These are phyloP conservation scores for Coemansia sp. DNA, from an alignment of 192 early-diverging fungal genomes.

Conservation along the genomic window DNA sequence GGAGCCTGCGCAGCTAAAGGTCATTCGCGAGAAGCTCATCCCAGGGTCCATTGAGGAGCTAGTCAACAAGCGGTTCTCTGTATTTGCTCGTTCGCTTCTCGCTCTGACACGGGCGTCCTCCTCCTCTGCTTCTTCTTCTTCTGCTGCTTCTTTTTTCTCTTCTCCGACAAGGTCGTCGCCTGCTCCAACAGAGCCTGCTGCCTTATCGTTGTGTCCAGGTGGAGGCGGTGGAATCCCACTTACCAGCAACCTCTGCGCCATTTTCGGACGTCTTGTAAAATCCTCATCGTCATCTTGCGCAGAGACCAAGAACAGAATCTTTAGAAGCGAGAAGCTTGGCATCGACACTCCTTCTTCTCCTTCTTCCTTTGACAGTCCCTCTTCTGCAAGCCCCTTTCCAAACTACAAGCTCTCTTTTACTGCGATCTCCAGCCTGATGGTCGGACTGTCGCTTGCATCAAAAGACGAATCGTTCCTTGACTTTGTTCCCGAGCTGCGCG, in stretches of 20 bases:
- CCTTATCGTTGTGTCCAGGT: not conserved
- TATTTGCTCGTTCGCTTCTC: conserved; percentile 16
- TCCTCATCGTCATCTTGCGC: conserved; percentile 3
- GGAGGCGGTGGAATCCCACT: conserved; percentile 30
- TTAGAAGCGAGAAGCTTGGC: not conserved
- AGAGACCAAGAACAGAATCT: not conserved
- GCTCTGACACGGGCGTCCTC: not conserved
- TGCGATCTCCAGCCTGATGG: conserved; percentile 36
- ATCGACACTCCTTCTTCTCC: not conserved
- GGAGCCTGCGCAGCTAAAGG: conserved; percentile 10
- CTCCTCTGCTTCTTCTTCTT: not conserved
- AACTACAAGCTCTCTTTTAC: conserved; percentile 35
- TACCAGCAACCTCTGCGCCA: conserved; percentile 37
- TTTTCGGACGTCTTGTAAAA: conserved; percentile 25
- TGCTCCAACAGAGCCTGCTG: not conserved
- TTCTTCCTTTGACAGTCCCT: no score
- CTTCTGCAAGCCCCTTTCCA: not conserved
- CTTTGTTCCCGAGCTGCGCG: conserved; percentile 16
- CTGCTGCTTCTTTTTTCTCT: no score
- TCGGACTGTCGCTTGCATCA: conserved; percentile 21
- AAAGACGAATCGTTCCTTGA: conserved; percentile 42
- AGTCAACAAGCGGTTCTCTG: conserved; percentile 26
- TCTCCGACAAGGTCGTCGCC: not conserved
- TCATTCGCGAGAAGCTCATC: conserved; percentile 26
- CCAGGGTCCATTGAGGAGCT: conserved; percentile 36